phyloP scores from a whole-genome alignment of 352 stramenopile species.

The Peronospora destructor region DNA sequence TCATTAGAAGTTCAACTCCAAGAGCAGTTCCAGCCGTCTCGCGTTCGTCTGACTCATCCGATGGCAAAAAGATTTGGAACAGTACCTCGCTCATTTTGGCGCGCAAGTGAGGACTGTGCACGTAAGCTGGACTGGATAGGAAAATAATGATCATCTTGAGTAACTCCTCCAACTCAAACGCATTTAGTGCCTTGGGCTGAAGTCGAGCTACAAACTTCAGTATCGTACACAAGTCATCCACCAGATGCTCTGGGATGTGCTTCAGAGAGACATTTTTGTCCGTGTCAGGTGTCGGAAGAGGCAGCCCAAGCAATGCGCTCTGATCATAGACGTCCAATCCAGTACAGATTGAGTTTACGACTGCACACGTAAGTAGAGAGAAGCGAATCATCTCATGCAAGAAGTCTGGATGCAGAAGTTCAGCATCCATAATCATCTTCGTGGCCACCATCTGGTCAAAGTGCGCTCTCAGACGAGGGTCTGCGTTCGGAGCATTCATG shows the following conservation, averaged over 20 bases:
- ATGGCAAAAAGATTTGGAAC: conserved; percentile 93
- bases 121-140: conserved; percentile 80
- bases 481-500: conserved; percentile 58
- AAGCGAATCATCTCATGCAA: conserved; percentile 75
- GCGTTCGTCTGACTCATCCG: conserved; percentile 69
- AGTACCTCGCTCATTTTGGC: conserved; percentile 95
- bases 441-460: conserved; percentile 62
- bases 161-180: conserved; percentile 83
- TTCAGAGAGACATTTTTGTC: conserved; percentile 41
- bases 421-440: conserved; percentile 79
- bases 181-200: conserved; percentile 73
- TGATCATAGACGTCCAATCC: conserved; percentile 15
- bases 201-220: conserved; percentile 89
- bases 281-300: conserved; percentile 32
- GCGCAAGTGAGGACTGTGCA: conserved; percentile 89
- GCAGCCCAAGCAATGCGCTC: conserved; percentile 23
- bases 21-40: conserved; percentile 48
- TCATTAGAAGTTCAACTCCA: conserved; percentile 57
- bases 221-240: conserved; percentile 91
- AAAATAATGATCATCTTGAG: conserved; percentile 89
- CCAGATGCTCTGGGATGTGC: conserved; percentile 91
- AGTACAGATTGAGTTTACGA: conserved; percentile 56
- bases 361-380: conserved; percentile 50
- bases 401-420: conserved; percentile 71
- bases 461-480: conserved; percentile 62